These are phyloP conservation scores for Chrysoporthe deuterocubensis DNA, from an alignment of 2,329 filamentous ascomycete species.

Conservation along the genomic window DNA sequence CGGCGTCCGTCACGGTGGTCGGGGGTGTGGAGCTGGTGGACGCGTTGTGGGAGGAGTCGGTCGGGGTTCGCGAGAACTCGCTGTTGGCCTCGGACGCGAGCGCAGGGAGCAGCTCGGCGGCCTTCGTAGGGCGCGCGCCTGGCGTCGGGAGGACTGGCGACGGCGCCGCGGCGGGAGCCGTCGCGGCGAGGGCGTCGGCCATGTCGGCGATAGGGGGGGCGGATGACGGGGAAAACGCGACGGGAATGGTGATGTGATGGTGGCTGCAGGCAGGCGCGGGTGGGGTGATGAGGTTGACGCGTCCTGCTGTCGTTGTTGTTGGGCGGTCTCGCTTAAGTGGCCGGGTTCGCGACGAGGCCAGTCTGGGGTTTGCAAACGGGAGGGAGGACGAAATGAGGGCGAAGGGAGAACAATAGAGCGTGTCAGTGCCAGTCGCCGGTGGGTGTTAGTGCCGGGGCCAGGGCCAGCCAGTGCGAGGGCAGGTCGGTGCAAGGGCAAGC, in stretches of 20 bases:
- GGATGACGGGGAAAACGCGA: constrained; percentile 13
- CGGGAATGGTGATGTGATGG: not conserved
- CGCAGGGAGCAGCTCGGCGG: no score
- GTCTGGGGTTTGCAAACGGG: not conserved
- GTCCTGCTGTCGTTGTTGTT: constrained; percentile 17
- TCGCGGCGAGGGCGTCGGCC: constrained; percentile 22
- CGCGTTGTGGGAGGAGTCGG: constrained; percentile 37
- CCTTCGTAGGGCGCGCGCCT: no score
- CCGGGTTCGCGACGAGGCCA: constrained; percentile 8
- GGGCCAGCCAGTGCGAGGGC: no score
- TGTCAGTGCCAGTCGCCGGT: no score
- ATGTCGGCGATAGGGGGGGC: constrained; percentile 6
- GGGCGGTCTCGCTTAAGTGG: not conserved
- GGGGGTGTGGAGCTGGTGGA: constrained; percentile 40
- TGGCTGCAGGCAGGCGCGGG: constrained; percentile 6
- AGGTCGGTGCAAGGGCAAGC: no score
- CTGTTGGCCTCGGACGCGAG: constrained; percentile 29
- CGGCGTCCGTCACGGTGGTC: constrained; percentile 39
- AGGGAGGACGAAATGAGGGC: not conserved
- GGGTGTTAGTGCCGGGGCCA: no score
- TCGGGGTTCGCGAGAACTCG: constrained; percentile 34
- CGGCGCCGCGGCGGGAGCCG: constrained; percentile 18
- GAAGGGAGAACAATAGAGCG: not conserved
- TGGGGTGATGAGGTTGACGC: constrained; percentile 22
- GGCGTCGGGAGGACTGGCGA: constrained; percentile 3